phyloP scores from a whole-genome alignment of 192 early-diverging fungal genomes.

The Coemansia sp. region DNA sequence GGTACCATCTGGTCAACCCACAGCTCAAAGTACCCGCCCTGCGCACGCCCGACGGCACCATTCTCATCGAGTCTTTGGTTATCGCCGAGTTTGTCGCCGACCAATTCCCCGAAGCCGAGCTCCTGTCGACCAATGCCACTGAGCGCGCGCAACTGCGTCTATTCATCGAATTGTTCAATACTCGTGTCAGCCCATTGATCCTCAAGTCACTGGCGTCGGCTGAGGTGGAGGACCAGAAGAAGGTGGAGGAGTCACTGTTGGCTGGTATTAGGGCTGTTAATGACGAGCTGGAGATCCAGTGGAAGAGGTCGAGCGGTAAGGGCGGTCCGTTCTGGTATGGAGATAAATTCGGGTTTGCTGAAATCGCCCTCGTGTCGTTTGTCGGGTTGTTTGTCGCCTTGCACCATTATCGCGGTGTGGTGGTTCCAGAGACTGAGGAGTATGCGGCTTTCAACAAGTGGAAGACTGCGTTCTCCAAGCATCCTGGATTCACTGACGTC shows the following conservation, averaged over 20 bases:
- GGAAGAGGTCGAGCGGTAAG: constrained; percentile 29
- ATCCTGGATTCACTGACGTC: constrained; percentile 26
- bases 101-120: constrained; percentile 60
- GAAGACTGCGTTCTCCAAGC: constrained; percentile 23
- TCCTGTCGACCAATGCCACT: constrained; percentile 19
- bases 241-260: constrained; percentile 15
- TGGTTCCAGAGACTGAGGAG: constrained; percentile 37
- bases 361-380: constrained; percentile 31
- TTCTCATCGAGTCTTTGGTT: constrained; percentile 69
- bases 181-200: constrained; percentile 22
- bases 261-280: constrained; percentile 15
- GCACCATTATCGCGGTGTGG: constrained; percentile 26
- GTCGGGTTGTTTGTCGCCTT: constrained; percentile 15
- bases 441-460: constrained; percentile 37
- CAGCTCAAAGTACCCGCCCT: constrained; percentile 71
- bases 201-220: constrained; percentile 14
- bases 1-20: constrained; percentile 69
- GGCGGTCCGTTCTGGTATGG: constrained; percentile 40
- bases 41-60: constrained; percentile 55
- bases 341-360: constrained; percentile 26
- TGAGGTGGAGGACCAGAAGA: constrained; percentile 25
- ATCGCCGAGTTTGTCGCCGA: constrained; percentile 70
- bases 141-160: constrained; percentile 52
- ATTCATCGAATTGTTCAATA: constrained; percentile 35
- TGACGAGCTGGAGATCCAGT: constrained; percentile 35